A percentile compares a stretch with the other conserved stretches of the same genome.
Evolutionary conservation across 1,139 yeast species (phyloP).

Genomic region (Suhomyces terraborum): DNA sequence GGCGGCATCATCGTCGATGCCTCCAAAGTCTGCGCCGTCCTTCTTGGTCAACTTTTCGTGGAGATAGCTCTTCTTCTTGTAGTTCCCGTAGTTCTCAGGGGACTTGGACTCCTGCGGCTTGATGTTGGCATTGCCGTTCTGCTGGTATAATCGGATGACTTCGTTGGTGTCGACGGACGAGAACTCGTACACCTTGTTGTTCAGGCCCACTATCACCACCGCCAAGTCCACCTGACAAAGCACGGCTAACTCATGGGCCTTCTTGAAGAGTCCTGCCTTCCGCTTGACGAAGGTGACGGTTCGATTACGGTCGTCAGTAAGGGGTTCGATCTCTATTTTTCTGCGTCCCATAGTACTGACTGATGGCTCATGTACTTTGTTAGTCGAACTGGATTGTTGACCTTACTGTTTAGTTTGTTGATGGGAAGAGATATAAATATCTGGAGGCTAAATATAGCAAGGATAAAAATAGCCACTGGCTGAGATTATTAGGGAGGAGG

Average conservation of each 20-base stretch:
- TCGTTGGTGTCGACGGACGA: constrained; percentile 70
- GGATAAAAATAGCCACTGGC: constrained; percentile 8
- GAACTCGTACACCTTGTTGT: constrained; percentile 79
- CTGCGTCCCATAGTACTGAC: constrained; percentile 82
- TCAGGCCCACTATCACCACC: constrained; percentile 84
- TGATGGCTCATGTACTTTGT: constrained; percentile 1
- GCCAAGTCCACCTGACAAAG: constrained; percentile 93
- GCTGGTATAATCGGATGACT: constrained; percentile 56
- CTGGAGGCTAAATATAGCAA: constrained; percentile 9
- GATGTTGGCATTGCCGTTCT: constrained; percentile 16
- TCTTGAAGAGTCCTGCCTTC: constrained; percentile 92
- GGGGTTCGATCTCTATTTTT: constrained; percentile 90
- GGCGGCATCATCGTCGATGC: constrained; percentile 26
- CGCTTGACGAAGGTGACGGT: constrained; percentile 91
- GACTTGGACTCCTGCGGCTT: constrained; percentile 58
- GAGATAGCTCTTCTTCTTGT: constrained; percentile 33
- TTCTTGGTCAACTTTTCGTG: constrained; percentile 15
- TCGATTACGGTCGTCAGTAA: constrained; percentile 84
- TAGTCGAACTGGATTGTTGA: neutral
- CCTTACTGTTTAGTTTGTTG: constrained; percentile 2
- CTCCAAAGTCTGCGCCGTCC: constrained; percentile 14
- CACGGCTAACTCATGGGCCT: constrained; percentile 92
- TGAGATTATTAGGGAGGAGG: neutral
- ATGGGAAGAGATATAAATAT: constrained; percentile 7
- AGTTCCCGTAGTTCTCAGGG: constrained; percentile 59